These are phyloP conservation scores for Astrothelium subdiscretum DNA, from an alignment of 495 filamentous ascomycete species.

Conservation along the genomic window DNA sequence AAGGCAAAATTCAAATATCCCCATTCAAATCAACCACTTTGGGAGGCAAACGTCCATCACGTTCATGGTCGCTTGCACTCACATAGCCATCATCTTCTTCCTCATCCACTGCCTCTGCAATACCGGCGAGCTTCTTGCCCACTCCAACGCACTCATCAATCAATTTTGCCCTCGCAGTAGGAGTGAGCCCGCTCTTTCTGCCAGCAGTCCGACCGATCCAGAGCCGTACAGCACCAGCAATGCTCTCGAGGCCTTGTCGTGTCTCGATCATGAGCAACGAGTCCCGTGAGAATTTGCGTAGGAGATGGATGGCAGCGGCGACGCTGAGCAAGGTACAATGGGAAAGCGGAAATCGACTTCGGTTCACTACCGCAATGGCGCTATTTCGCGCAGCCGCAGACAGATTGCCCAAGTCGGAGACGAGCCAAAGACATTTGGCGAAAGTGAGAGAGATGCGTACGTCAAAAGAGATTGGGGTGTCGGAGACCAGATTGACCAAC, in stretches of 20 bases:
- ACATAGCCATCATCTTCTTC: conserved; percentile 21
- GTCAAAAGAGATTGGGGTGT: conserved; percentile 41
- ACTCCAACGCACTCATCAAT: conserved; percentile 5
- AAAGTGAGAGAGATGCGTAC: conserved; percentile 63
- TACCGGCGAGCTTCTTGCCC: conserved; percentile 6
- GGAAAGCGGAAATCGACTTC: conserved; percentile 8
- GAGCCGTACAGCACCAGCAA: conserved; percentile 22
- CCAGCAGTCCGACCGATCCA: conserved; percentile 28
- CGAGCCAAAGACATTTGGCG: conserved; percentile 66
- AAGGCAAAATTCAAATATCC: no score
- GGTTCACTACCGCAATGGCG: conserved; percentile 20
- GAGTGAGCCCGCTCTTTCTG: conserved; percentile 14
- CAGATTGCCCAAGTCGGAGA: conserved; percentile 32
- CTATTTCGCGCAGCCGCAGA: background rate
- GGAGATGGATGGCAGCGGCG: conserved; percentile 59
- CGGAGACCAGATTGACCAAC: conserved; percentile 22
- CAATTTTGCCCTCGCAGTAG: background rate
- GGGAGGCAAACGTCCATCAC: background rate
- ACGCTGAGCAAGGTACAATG: conserved; percentile 67
- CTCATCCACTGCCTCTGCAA: conserved; percentile 3
- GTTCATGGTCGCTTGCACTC: conserved; percentile 13
- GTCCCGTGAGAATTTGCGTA: conserved; percentile 43
- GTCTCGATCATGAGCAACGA: background rate
- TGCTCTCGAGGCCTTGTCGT: conserved; percentile 20
- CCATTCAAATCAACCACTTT: background rate